phyloP scores from a whole-genome alignment of 2,329 filamentous ascomycete species.

The Aspergillus sclerotialis region DNA sequence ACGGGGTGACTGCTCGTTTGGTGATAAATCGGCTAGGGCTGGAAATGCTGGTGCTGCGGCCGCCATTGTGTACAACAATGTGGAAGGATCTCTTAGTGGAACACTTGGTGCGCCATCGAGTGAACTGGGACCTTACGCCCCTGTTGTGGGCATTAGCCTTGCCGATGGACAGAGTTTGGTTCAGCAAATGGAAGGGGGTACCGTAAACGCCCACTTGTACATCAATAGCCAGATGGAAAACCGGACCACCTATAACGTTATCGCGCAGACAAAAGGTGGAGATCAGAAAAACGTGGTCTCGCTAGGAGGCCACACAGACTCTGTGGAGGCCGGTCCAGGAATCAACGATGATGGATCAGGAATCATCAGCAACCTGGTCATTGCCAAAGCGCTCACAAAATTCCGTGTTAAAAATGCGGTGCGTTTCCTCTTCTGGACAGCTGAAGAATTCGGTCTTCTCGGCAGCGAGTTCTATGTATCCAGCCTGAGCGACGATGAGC shows the following conservation, averaged over 20 bases:
- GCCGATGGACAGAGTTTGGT: conserved; percentile 53
- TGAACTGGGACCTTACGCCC: conserved; percentile 33
- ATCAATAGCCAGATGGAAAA: conserved; percentile 42
- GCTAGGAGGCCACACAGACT: conserved; percentile 56
- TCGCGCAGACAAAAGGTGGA: conserved; percentile 53
- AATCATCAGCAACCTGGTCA: conserved; percentile 52
- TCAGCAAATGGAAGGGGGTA: conserved; percentile 42
- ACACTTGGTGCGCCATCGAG: conserved; percentile 57
- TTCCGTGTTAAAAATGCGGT: conserved; percentile 66
- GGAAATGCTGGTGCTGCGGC: conserved; percentile 63
- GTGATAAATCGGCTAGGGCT: conserved; percentile 61
- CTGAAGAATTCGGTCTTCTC: conserved; percentile 57
- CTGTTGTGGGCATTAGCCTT: conserved; percentile 61
- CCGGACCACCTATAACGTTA: conserved; percentile 50
- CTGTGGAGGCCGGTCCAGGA: conserved; percentile 55
- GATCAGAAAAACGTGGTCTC: conserved; percentile 54
- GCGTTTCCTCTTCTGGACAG: conserved; percentile 62
- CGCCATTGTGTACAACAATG: conserved; percentile 69
- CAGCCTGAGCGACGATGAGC: conserved; percentile 41
- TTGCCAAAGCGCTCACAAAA: conserved; percentile 57
- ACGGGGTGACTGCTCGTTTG: conserved; percentile 66
- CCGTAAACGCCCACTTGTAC: conserved; percentile 28
- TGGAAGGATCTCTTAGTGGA: conserved; percentile 55
- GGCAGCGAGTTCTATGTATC: conserved; percentile 53
- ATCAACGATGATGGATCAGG: conserved; percentile 76